Base-by-base conservation (phyloP, 1,284 basidiomycete species). In the Pseudozyma sp. region DNA sequence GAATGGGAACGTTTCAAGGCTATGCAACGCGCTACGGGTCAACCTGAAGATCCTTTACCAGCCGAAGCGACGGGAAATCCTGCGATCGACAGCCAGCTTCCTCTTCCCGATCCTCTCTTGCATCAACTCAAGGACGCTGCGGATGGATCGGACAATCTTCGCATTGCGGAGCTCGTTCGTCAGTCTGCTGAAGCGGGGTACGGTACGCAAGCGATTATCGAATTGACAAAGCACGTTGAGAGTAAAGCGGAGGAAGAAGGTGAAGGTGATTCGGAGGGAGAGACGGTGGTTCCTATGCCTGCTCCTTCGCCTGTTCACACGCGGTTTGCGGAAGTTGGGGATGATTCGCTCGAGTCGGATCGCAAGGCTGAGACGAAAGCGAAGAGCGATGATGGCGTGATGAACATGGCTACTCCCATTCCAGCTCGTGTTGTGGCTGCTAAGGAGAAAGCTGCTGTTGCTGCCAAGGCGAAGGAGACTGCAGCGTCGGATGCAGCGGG, bases 1-100 rank as follows among this genome's bases (percentile, higher is more conserved):
- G 77, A 79, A 52, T 79, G 68, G 70, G 76, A 81, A n/a, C 40
- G 63, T 50, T 72, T 77, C 70, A 77, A 79, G 45, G 59, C 31
- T 8, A 62, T 61, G 65, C 75, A 76, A 39, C 70, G 79, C n/a
- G 66, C 65, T 0, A 44, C 63, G 25, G 77, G 69, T 8, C 68
- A 73, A 48, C 75, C 70, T 11, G 78, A 79, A 47, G 76, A 75
- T 45, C 77, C 69, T 8, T 21, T 78, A 12, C 62, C 76, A 2
- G 69, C 58, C 0, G 76, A 66, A 45, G 67, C 70, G 12, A 70
- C 75, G 7, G 66, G 66, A 19, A 52, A 78, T 52, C 57, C 61
- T 12, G 59, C 60, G 1, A 45, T 61, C 16, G 69, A 73, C 31
- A 65, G 48, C 19, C 56, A 76, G 38, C 36, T 68, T 1, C 70